phyloP scores from a whole-genome alignment of 768 basidiomycete species.

The Suillus plorans region DNA sequence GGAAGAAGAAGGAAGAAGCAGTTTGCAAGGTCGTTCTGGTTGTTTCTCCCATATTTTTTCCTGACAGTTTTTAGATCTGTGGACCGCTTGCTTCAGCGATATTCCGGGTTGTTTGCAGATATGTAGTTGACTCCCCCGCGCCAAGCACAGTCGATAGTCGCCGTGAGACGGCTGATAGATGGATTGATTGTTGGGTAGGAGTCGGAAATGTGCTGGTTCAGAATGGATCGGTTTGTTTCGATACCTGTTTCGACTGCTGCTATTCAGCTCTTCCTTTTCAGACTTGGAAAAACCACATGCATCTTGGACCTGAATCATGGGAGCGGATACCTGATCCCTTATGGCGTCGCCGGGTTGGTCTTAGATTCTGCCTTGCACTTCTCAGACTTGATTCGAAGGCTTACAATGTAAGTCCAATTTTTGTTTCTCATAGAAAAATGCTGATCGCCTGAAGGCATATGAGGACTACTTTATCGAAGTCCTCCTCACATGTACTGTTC shows the following conservation, averaged over 20 bases:
- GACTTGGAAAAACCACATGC: constrained; percentile 65
- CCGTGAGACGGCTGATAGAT: constrained; percentile 44
- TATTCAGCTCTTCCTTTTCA: constrained; percentile 22
- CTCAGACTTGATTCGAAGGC: constrained; percentile 59
- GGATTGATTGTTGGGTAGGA: constrained; percentile 75
- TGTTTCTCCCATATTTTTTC: background rate
- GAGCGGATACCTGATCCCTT: constrained; percentile 50
- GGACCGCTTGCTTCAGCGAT: constrained; percentile 47
- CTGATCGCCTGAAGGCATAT: constrained; percentile 35
- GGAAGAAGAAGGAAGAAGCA: constrained; percentile 44
- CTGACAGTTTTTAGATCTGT: background rate
- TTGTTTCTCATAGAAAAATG: constrained; percentile 3
- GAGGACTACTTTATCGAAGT: constrained; percentile 53
- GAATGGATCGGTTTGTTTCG: constrained; percentile 29
- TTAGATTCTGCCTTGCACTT: constrained; percentile 59
- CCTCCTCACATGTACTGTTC: constrained; percentile 52
- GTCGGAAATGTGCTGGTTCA: constrained; percentile 63
- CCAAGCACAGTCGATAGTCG: constrained; percentile 20
- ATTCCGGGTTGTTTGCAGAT: constrained; percentile 52
- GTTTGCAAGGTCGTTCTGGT: constrained; percentile 47
- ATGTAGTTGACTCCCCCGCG: constrained; percentile 37
- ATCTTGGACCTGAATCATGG: constrained; percentile 52
- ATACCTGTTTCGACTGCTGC: background rate
- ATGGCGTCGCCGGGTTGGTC: constrained; percentile 56
- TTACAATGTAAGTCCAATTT: constrained; percentile 48